Percentiles rank a stretch among this genome's conserved stretches.
phyloP scores from a whole-genome alignment of 352 stramenopile genomes.

The Phytophthora brassicae region DNA sequence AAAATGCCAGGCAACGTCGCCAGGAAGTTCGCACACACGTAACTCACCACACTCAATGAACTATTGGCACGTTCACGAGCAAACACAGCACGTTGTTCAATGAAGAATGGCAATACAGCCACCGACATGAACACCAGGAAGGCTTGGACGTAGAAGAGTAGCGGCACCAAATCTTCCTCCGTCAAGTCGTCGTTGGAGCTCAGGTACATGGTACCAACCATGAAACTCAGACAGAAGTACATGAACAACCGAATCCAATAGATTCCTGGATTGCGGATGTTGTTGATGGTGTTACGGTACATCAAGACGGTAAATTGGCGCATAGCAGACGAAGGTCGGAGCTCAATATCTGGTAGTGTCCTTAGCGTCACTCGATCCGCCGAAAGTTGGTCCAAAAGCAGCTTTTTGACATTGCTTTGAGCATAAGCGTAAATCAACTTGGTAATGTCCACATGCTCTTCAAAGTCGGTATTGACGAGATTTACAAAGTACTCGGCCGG shows the following conservation, averaged over 20 bases:
- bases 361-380: constrained; percentile 20
- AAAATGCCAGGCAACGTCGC: constrained; percentile 62
- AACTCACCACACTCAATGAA: constrained; percentile 72
- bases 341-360: constrained; percentile 25
- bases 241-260: constrained; percentile 73
- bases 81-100: constrained; percentile 79
- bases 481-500: constrained; percentile 56
- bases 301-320: constrained; percentile 50
- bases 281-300: constrained; percentile 63
- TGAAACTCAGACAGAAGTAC: constrained; percentile 69
- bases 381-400: constrained; percentile 2
- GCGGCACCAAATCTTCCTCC: constrained; percentile 42
- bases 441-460: constrained; percentile 36
- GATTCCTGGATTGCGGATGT: constrained; percentile 64
- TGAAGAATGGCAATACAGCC: constrained; percentile 84
- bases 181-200: constrained; percentile 44
- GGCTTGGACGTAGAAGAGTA: constrained; percentile 87
- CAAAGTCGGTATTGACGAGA: constrained; percentile 63
- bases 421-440: constrained; percentile 29
- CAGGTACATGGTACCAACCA: constrained; percentile 78
- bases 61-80: constrained; percentile 64
- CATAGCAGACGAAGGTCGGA: constrained; percentile 25
- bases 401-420: constrained; percentile 15
- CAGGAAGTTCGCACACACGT: constrained; percentile 75
- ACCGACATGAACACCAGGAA: constrained; percentile 91